Evolutionary conservation across 306 rosid species (phyloP).

Genomic region (Cicer yamashitae): DNA sequence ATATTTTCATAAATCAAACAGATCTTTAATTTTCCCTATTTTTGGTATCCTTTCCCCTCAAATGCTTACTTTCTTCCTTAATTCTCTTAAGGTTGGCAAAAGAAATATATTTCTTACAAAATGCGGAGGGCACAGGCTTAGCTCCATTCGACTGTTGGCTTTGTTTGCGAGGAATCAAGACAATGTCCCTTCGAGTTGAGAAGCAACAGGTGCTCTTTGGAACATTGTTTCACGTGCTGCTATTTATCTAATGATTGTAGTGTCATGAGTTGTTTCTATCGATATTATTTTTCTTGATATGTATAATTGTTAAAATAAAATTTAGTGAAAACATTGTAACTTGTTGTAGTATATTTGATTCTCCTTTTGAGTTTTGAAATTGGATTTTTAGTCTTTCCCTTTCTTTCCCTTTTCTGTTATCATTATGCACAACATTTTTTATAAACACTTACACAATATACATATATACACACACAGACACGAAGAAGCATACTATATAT

Average conservation of each 20-base stretch:
- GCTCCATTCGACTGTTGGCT: slow-evolving; percentile 96
- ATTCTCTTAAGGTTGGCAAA: slow-evolving; percentile 68
- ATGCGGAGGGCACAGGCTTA: slow-evolving; percentile 90
- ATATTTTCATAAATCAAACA: not conserved
- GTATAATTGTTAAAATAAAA: slow-evolving; percentile 6
- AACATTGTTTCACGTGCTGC: slow-evolving; percentile 38
- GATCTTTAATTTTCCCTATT: not conserved
- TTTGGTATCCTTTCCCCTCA: not conserved
- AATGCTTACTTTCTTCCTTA: slow-evolving; percentile 38
- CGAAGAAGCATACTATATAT: not conserved
- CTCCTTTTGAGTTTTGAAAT: slow-evolving; percentile 10
- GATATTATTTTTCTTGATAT: not conserved
- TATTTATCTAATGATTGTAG: slow-evolving; percentile 21
- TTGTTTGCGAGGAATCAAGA: slow-evolving; percentile 87
- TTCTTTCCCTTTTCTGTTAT: not conserved
- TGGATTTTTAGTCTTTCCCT: slow-evolving; percentile 7
- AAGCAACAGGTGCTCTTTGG: slow-evolving; percentile 82
- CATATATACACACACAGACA: not conserved
- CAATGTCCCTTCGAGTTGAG: slow-evolving; percentile 87
- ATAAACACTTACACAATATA: not conserved
- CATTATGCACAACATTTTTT: not conserved
- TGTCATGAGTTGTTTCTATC: slow-evolving; percentile 23
- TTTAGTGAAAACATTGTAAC: slow-evolving; percentile 1
- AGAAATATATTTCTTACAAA: slow-evolving; percentile 85
- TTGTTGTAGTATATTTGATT: slow-evolving; percentile 17